Evolutionary conservation across 2,329 filamentous ascomycete genomes (phyloP).

Genomic region (Capronia americana): DNA sequence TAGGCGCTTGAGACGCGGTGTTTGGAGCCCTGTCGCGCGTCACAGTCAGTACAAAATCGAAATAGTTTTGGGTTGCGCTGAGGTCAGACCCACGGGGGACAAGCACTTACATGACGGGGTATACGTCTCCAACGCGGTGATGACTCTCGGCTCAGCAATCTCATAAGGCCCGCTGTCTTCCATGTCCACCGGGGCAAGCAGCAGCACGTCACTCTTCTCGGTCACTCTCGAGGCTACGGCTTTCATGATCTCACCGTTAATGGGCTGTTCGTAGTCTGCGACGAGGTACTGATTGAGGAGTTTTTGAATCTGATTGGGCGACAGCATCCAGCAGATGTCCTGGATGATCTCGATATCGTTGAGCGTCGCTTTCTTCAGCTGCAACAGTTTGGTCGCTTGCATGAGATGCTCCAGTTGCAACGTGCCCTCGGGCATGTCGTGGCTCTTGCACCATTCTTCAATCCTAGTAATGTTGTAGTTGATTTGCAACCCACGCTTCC

Average conservation of each 20-base stretch:
- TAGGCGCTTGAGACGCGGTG: constrained; percentile 88
- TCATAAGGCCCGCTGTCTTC: constrained; percentile 98
- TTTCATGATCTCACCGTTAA: constrained; percentile 99
- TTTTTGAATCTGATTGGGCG: constrained; percentile 98
- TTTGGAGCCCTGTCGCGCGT: constrained; percentile 78
- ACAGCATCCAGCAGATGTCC: constrained; percentile 96
- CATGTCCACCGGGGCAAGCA: constrained; percentile 96
- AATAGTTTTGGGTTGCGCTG: background rate
- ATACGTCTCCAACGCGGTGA: constrained; percentile 96
- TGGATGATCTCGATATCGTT: constrained; percentile 99
- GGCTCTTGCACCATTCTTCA: constrained; percentile 99
- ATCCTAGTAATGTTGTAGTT: constrained; percentile 99
- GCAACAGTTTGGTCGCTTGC: constrained; percentile 96
- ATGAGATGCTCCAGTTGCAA: constrained; percentile 97
- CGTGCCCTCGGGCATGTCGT: constrained; percentile 98
- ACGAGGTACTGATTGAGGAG: constrained; percentile 98
- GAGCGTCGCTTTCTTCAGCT: constrained; percentile 97
- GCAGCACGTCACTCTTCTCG: constrained; percentile 95
- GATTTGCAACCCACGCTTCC: constrained; percentile 98
- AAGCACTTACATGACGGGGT: constrained; percentile 85
- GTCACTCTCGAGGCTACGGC: constrained; percentile 95
- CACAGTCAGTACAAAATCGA: constrained; percentile 42
- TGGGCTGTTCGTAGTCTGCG: constrained; percentile 98
- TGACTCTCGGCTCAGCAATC: constrained; percentile 94
- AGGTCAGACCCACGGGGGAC: constrained; percentile 12